Evolutionary conservation across 208 protist genomes (phyloP).

Genomic region (Acanthamoeba divionensis): DNA sequence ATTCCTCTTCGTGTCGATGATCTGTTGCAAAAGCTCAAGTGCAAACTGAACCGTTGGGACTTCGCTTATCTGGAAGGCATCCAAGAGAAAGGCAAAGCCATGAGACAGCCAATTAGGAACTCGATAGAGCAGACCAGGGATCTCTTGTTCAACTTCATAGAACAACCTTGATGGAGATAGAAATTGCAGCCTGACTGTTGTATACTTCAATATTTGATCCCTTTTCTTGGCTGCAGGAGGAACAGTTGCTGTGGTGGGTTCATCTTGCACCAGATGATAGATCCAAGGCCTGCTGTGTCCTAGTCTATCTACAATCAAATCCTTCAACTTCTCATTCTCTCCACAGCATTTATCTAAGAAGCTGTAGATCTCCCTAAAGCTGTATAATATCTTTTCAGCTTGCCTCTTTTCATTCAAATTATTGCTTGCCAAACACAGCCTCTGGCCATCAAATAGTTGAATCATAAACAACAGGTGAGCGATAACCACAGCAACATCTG

Average conservation of each 20-base stretch:
- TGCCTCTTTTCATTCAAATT: neutral
- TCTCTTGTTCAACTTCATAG: slow-evolving; percentile 2
- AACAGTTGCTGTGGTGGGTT: neutral
- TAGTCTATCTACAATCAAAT: neutral
- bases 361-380: slow-evolving; percentile 20
- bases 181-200: too few species aligned
- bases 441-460: neutral
- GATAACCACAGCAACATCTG: neutral
- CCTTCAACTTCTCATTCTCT: neutral
- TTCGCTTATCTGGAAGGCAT: neutral
- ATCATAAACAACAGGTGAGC: slow-evolving; percentile 23
- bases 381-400: neutral
- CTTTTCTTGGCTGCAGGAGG: neutral
- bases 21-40: neutral
- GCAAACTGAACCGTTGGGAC: neutral
- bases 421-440: neutral
- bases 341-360: slow-evolving; percentile 24
- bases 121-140: neutral
- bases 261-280: neutral
- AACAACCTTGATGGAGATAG: neutral
- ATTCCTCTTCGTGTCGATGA: neutral
- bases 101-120: slow-evolving; percentile 1
- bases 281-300: neutral
- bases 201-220: neutral
- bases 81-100: slow-evolving; percentile 22